Base-by-base conservation (phyloP, 345 rosid species). In the Salix caprea region DNA sequence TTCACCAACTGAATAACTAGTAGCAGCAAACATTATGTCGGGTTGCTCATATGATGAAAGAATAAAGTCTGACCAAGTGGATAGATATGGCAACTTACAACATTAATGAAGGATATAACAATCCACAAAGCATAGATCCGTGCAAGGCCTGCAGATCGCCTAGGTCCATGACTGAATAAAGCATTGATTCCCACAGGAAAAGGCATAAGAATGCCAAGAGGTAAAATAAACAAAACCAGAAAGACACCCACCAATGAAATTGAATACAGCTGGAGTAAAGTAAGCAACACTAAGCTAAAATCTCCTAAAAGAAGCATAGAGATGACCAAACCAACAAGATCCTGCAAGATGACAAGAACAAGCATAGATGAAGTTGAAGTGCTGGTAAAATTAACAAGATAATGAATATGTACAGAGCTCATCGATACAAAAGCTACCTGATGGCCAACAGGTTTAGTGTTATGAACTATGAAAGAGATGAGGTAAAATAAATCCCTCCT, bases 171-270 rank as follows among this genome's bases (percentile, higher is more conserved):
- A 79, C 97, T 96, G 84, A 96, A 96, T 76, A 96, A 84, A 81
- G 99, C 99, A 87, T 94, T 96, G 81, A 96, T 96, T 77, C 99
- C 99, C 77, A 96, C 98, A 77, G 98, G 98, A 83, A 96, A 96
- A 4, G 99, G 98, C 73, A 96, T 89, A 78, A 96, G 94, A 77
- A 96, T 86, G 74, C 97, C 98, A 30, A 96, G 88, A 62, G 99
- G 99, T 79, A 94, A 79, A 82, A 96, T 89, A 80, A 91, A 88
- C 88, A 92, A 83, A 79, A 89, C 97, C 79, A 96, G 89, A 82
- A 92, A 88, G 77, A 92, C 93, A 77, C 89, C 91, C 78, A 84
- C 79, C 93, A 96, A 82, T 19, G 99, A 94, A 71, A 92, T 88
- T 48, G 99, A 96, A 89, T 96, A 96, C 79, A 94, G 80, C 89